Conservation (phyloP, 805 yeast species). For the Starmera caribaea region DNA sequence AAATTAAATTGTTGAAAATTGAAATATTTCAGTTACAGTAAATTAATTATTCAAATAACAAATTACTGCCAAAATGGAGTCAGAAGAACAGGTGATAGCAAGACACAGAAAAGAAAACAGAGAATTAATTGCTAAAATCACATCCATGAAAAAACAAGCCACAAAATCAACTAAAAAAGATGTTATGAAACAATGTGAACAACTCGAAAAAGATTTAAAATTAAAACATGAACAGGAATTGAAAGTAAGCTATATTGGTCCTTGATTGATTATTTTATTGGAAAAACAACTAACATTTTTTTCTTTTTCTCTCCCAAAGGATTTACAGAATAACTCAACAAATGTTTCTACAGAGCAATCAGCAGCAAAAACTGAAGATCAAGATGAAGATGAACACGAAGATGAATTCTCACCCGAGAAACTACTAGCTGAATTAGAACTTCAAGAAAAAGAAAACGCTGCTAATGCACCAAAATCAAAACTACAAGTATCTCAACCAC, state of each 20-base stretch:
- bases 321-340: background rate
- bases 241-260: conserved; percentile 3
- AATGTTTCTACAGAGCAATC: conserved; percentile 2
- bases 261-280: background rate
- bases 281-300: background rate
- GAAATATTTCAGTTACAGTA: background rate
- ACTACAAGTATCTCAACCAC: conserved; percentile 3
- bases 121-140: conserved; percentile 56
- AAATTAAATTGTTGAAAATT: background rate
- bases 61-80: conserved; percentile 25
- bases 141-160: conserved; percentile 77
- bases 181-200: conserved; percentile 48
- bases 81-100: conserved; percentile 39
- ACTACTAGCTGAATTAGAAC: conserved; percentile 48
- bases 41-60: background rate
- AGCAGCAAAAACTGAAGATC: conserved; percentile 8
- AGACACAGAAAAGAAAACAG: conserved; percentile 63
- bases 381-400: conserved; percentile 24
- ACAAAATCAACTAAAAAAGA: conserved; percentile 69
- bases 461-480: conserved; percentile 5
- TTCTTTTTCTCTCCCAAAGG: background rate
- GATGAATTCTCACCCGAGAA: conserved; percentile 58
- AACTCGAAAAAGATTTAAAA: conserved; percentile 47
- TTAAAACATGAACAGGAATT: conserved; percentile 47
- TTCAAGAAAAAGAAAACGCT: conserved; percentile 23